A percentile compares a stretch with the other conserved stretches of the same genome.
Conservation (phyloP, 192 early-diverging fungal species). For the Coemansia sp. region DNA sequence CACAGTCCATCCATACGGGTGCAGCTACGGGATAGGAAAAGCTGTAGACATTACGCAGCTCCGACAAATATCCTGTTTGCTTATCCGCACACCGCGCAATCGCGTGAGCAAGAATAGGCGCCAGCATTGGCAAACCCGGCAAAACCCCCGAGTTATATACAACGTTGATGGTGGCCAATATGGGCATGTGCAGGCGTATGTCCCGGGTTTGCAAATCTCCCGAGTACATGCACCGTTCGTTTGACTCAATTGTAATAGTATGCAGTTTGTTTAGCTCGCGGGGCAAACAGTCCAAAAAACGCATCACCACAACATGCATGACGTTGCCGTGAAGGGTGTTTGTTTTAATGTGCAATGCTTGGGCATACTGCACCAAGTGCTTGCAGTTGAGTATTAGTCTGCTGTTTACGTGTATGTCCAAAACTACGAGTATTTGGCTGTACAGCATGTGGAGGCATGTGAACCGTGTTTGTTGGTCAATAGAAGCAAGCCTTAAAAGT, state of each 20-base stretch:
- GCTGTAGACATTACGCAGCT: background rate
- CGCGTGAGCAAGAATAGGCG: background rate
- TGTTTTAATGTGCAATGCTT: background rate
- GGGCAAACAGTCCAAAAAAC: constrained; percentile 6
- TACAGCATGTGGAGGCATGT: too few species aligned
- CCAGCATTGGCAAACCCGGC: background rate
- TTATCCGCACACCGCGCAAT: background rate
- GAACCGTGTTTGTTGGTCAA: background rate
- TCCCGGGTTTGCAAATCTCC: too few species aligned
- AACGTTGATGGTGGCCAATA: background rate
- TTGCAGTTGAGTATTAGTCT: background rate
- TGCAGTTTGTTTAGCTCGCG: background rate
- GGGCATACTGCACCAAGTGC: background rate
- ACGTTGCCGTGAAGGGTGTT: background rate
- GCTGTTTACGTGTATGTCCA: too few species aligned
- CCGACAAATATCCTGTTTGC: background rate
- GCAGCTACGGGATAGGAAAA: background rate
- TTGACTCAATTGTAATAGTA: too few species aligned
- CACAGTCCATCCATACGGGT: constrained; percentile 6
- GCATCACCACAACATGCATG: background rate
- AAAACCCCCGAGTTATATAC: background rate
- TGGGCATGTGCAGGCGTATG: background rate
- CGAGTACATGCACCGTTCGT: too few species aligned
- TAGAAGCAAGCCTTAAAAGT: constrained; percentile 1
- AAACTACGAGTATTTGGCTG: too few species aligned